phyloP scores from a whole-genome alignment of 345 rosid species.

The Ceriops decandra region DNA sequence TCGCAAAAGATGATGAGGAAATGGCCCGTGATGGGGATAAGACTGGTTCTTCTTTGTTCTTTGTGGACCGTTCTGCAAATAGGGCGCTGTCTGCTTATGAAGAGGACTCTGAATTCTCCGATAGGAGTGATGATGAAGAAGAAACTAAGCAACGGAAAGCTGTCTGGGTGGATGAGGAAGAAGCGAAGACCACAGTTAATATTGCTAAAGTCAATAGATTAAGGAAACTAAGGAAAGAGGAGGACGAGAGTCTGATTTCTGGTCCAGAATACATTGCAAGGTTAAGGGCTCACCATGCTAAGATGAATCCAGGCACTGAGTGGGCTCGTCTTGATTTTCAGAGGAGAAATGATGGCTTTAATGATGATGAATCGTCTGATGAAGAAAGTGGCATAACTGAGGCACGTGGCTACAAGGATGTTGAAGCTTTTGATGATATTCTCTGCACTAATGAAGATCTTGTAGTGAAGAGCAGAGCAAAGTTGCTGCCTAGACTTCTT shows the following conservation, averaged over 20 bases:
- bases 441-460: conserved; percentile 75
- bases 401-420: conserved; percentile 35
- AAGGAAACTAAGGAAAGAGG: conserved; percentile 87
- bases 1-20: conserved; percentile 48
- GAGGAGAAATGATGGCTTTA: conserved; percentile 17
- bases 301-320: conserved; percentile 80
- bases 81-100: conserved; percentile 28
- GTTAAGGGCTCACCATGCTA: conserved; percentile 78
- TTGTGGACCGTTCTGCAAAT: conserved; percentile 50
- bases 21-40: conserved; percentile 19
- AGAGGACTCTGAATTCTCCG: conserved; percentile 36
- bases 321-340: conserved; percentile 64
- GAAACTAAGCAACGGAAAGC: conserved; percentile 44
- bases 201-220: conserved; percentile 65
- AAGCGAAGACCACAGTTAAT: conserved; percentile 47
- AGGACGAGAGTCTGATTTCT: conserved; percentile 60
- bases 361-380: conserved; percentile 47
- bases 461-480: conserved; percentile 53
- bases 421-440: conserved; percentile 50
- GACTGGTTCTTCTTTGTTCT: conserved; percentile 49
- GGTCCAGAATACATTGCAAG: conserved; percentile 73
- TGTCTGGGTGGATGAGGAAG: conserved; percentile 94
- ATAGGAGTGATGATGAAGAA: conserved; percentile 36
- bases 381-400: conserved; percentile 36
- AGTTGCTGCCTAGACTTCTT: conserved; percentile 64